A percentile compares a stretch with the other conserved stretches of the same genome.
Evolutionary conservation across 176 grass and related monocot species (phyloP).

Genomic region (Rhynchospora tenuis): DNA sequence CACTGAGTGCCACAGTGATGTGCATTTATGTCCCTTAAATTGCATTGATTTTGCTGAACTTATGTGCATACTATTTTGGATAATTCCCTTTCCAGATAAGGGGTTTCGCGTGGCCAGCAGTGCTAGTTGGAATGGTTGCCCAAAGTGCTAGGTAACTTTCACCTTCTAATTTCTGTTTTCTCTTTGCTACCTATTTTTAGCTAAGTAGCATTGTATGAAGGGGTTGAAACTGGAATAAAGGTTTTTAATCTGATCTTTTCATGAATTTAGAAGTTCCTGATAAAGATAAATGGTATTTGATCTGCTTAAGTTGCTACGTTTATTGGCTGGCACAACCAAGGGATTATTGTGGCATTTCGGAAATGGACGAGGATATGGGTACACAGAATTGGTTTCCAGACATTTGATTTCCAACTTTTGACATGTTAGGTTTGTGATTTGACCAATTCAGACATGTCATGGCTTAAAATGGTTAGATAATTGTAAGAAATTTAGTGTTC

Average conservation of each 20-base stretch:
- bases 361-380: background rate
- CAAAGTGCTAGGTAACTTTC: conserved; percentile 92
- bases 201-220: background rate
- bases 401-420: background rate
- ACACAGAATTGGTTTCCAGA: background rate
- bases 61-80: conserved; percentile 24
- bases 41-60: conserved; percentile 13
- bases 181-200: background rate
- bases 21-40: conserved; percentile 19
- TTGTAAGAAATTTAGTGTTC: background rate
- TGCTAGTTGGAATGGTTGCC: conserved; percentile 97
- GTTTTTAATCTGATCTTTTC: too few relatives aligned
- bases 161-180: conserved; percentile 17
- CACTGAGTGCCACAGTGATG: background rate
- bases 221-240: too few relatives aligned
- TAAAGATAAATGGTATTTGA: too few relatives aligned
- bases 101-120: conserved; percentile 92
- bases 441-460: background rate
- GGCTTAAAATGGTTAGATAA: background rate
- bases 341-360: background rate
- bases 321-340: background rate
- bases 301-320: background rate
- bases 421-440: background rate
- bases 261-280: too few relatives aligned
- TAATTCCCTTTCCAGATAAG: conserved; percentile 57